Evolutionary conservation across 179 eudicot species (phyloP).

Genomic region (Pouteria campechiana): DNA sequence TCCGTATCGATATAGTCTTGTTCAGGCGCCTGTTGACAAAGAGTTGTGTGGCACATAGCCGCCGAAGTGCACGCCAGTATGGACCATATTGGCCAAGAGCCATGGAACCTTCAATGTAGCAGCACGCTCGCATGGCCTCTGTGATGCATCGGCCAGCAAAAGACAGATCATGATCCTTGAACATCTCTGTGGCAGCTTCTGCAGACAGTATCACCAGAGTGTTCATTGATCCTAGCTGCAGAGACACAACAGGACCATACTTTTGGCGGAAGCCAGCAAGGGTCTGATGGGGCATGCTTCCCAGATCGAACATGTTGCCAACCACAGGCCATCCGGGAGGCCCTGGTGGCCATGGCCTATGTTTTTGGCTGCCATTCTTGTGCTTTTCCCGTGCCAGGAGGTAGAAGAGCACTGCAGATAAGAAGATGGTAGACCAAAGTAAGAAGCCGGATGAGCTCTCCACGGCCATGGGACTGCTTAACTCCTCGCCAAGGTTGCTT

Average conservation of each 20-base stretch:
- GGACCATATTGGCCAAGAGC: conserved; percentile 36
- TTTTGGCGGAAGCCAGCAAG: conserved; percentile 17
- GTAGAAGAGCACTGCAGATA: too few relatives aligned
- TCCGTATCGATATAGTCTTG: conserved; percentile 13
- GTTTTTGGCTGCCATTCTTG: too few relatives aligned
- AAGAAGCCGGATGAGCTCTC: too few relatives aligned
- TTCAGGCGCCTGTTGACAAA: conserved; percentile 25
- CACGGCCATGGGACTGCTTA: too few relatives aligned
- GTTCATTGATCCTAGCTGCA: conserved; percentile 37
- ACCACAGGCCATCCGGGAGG: conserved; percentile 36
- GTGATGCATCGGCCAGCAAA: conserved; percentile 34
- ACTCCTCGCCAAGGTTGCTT: too few relatives aligned
- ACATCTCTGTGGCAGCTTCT: conserved; percentile 32
- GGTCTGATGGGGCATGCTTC: conserved; percentile 26
- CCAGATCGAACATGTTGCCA: conserved; percentile 33
- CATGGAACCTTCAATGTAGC: conserved; percentile 29
- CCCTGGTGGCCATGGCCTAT: conserved; percentile 32
- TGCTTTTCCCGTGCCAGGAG: too few relatives aligned
- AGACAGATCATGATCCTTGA: conserved; percentile 29
- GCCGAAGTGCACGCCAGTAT: conserved; percentile 32
- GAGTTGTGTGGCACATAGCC: conserved; percentile 26
- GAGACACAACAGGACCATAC: conserved; percentile 41
- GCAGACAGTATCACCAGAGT: conserved; percentile 33
- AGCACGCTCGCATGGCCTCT: conserved; percentile 32
- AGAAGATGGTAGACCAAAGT: too few relatives aligned